A percentile compares a stretch with the other conserved stretches of the same genome.
Conservation (phyloP, 805 yeast species). For the Saccharomyces paradoxus region DNA sequence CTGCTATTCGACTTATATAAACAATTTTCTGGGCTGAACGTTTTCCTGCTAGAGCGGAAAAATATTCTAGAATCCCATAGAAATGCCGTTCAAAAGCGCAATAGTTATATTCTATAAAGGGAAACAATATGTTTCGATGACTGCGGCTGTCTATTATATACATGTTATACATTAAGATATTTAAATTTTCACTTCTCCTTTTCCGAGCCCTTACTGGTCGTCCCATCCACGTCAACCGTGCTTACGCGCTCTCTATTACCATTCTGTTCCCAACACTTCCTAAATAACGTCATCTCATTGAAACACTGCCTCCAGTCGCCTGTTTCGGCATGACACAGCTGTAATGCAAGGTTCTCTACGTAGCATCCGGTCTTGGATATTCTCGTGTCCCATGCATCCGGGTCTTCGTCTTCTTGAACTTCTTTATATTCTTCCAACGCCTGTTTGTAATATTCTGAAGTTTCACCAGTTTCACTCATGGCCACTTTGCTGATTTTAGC, state of each 20-base stretch:
- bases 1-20: background rate
- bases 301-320: conserved; percentile 74
- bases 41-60: background rate
- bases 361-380: conserved; percentile 67
- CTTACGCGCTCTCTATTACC: conserved; percentile 43
- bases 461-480: background rate
- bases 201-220: background rate
- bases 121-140: background rate
- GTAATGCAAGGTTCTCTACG: conserved; percentile 62
- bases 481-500: background rate
- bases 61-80: background rate
- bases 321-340: conserved; percentile 72
- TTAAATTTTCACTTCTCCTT: background rate
- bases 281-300: conserved; percentile 55
- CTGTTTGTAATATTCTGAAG: conserved; percentile 21
- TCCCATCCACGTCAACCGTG: conserved; percentile 20
- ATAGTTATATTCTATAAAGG: background rate
- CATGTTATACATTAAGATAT: background rate
- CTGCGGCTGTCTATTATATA: background rate
- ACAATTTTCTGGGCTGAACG: conserved; percentile 1
- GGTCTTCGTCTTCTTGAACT: conserved; percentile 45
- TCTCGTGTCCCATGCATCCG: conserved; percentile 71
- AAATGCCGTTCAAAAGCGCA: background rate
- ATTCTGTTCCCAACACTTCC: conserved; percentile 53
- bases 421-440: conserved; percentile 27